A percentile compares a stretch with the other conserved stretches of the same genome.
These are phyloP conservation scores for Jaapia argillacea DNA, from an alignment of 768 basidiomycete species.

Conservation along the genomic window DNA sequence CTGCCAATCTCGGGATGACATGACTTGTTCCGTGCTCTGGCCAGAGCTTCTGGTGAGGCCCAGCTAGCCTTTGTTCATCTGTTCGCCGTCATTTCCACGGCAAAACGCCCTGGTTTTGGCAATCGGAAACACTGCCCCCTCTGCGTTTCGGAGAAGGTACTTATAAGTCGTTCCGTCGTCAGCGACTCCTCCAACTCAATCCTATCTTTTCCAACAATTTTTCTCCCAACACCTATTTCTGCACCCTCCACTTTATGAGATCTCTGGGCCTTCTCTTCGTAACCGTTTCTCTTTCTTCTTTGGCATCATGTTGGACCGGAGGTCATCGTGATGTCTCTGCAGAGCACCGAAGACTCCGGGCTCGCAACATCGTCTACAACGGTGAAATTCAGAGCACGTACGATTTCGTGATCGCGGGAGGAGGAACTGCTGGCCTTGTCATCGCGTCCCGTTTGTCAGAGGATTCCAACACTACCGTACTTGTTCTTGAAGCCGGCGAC, in stretches of 20 bases:
- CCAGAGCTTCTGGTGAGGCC: no score
- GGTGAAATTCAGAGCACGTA: slow-evolving; percentile 30
- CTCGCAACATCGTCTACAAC: slow-evolving; percentile 30
- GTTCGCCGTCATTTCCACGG: no score
- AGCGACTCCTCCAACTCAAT: no score
- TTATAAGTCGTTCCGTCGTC: no score
- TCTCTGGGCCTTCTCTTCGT: slow-evolving; percentile 5
- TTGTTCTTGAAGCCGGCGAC: slow-evolving; percentile 35
- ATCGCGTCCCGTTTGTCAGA: slow-evolving; percentile 37
- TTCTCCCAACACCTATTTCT: no score
- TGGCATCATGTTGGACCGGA: slow-evolving; percentile 5
- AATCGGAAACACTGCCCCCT: no score
- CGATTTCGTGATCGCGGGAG: slow-evolving; percentile 46
- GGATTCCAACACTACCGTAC: slow-evolving; percentile 31
- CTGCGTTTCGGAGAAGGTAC: no score
- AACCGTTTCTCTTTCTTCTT: slow-evolving; percentile 10
- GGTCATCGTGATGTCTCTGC: slow-evolving; percentile 12
- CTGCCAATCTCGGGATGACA: no score
- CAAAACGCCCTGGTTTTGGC: no score
- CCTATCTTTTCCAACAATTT: no score
- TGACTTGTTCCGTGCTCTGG: no score
- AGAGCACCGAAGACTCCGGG: background rate
- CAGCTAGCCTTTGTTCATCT: no score
- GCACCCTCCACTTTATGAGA: background rate
- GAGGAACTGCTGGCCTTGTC: slow-evolving; percentile 36